These are phyloP conservation scores for Neonectria faginata DNA, from an alignment of 2,329 filamentous ascomycete species.

Conservation along the genomic window DNA sequence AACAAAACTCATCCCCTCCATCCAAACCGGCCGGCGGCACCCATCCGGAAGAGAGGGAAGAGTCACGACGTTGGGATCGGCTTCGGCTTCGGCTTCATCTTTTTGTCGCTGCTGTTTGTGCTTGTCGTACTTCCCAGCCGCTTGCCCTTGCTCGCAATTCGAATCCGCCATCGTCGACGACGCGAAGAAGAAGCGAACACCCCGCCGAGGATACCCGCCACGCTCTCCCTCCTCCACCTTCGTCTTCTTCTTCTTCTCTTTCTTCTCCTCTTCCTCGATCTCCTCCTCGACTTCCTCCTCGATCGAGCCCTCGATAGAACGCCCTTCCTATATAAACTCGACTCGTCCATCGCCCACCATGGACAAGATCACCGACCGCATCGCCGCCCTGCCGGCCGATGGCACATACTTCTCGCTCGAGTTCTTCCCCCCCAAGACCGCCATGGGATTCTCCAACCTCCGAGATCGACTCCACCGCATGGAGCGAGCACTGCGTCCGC, in stretches of 20 bases:
- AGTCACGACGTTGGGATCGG: constrained; percentile 3
- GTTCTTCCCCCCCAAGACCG: constrained; percentile 98
- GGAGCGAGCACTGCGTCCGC: constrained; percentile 87
- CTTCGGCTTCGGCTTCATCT: constrained; percentile 1
- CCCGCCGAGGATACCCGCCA: constrained; percentile 35
- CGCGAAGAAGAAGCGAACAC: constrained; percentile 18
- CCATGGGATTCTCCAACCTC: constrained; percentile 94
- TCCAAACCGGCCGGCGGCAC: constrained; percentile 21
- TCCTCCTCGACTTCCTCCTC: background rate
- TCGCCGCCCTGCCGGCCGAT: constrained; percentile 85
- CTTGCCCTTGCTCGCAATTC: background rate
- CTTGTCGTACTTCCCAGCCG: background rate
- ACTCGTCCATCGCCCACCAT: constrained; percentile 55
- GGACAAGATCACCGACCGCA: constrained; percentile 96
- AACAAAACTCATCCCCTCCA: constrained; percentile 45
- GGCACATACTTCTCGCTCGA: constrained; percentile 94
- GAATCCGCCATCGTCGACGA: constrained; percentile 8
- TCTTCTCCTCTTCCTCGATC: background rate
- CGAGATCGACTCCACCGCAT: constrained; percentile 94
- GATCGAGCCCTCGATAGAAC: constrained; percentile 7
- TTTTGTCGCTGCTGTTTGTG: background rate
- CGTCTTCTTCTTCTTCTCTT: constrained; percentile 1
- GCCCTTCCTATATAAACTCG: background rate
- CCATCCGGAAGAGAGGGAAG: constrained; percentile 5
- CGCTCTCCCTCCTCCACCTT: constrained; percentile 16